Percentiles rank a stretch among this genome's conserved stretches.
Conservation (phyloP, 179 eudicot species). For the Pouteria campechiana region DNA sequence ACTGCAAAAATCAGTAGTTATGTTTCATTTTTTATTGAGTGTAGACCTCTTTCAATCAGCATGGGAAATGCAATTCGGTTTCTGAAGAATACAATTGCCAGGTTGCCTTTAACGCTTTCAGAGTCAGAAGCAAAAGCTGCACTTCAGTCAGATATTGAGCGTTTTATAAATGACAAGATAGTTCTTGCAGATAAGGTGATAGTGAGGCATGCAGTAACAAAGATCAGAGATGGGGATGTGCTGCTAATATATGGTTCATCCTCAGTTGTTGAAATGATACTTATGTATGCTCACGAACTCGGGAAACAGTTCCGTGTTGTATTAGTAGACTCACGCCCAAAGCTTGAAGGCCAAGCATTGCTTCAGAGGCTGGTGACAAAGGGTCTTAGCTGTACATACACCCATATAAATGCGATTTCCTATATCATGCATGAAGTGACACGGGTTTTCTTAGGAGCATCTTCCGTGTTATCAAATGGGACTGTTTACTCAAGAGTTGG, state of each 20-base stretch:
- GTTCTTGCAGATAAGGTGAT: conserved; percentile 86
- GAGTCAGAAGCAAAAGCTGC: conserved; percentile 86
- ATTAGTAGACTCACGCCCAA: conserved; percentile 85
- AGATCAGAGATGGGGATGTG: conserved; percentile 97
- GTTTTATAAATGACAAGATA: conserved; percentile 74
- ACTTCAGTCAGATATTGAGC: conserved; percentile 65
- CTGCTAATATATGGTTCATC: conserved; percentile 91
- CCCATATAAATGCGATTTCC: conserved; percentile 95
- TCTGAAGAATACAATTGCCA: conserved; percentile 64
- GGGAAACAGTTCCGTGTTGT: conserved; percentile 83
- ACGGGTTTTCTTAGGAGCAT: conserved; percentile 87
- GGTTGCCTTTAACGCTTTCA: conserved; percentile 53
- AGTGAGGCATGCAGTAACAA: conserved; percentile 87
- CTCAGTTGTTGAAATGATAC: conserved; percentile 84
- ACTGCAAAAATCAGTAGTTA: conserved; percentile 75
- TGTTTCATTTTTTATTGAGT: conserved; percentile 85
- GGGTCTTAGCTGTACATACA: conserved; percentile 86
- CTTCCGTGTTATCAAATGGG: conserved; percentile 86
- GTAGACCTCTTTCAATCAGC: conserved; percentile 97
- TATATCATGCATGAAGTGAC: conserved; percentile 92
- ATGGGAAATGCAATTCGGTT: conserved; percentile 98
- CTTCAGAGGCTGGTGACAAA: conserved; percentile 87
- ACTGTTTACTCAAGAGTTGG: conserved; percentile 97
- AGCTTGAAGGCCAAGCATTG: conserved; percentile 77
- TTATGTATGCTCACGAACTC: conserved; percentile 80